Evolutionary conservation across 139 green algal species (phyloP).

Genomic region (Closterium sp.): DNA sequence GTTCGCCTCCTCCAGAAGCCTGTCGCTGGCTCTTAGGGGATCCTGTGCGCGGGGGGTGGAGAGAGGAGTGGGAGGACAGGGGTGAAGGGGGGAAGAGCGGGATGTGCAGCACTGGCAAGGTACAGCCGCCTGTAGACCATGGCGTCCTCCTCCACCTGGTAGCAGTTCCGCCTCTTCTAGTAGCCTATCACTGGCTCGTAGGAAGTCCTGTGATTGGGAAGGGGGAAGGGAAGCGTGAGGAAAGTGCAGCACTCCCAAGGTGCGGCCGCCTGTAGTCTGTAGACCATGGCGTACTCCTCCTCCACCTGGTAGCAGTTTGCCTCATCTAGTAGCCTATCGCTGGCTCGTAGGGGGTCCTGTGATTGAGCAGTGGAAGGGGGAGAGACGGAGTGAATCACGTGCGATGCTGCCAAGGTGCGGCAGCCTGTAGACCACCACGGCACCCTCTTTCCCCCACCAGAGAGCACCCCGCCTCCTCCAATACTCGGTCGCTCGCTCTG

Average conservation of each 20-base stretch:
- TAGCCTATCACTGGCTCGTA: constrained; percentile 8
- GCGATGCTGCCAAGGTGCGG: too few relatives aligned
- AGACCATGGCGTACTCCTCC: not conserved
- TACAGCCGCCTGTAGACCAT: constrained; percentile 36
- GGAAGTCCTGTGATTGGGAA: not conserved
- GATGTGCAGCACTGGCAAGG: constrained; percentile 2
- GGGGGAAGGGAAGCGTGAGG: not conserved
- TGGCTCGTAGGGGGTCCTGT: constrained; percentile 35
- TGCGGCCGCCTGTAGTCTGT: not conserved
- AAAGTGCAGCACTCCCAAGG: not conserved
- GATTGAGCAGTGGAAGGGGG: not conserved
- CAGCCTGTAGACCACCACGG: too few relatives aligned
- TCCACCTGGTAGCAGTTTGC: not conserved
- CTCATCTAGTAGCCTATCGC: constrained; percentile 9
- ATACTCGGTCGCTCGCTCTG: too few relatives aligned
- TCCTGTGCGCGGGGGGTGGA: constrained; percentile 5
- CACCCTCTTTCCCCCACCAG: too few relatives aligned
- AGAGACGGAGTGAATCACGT: not conserved
- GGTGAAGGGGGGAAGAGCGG: not conserved
- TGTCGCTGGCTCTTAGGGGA: constrained; percentile 33
- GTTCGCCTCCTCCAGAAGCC: not conserved
- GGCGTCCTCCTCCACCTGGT: constrained; percentile 22
- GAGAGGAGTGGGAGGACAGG: not conserved
- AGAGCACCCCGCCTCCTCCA: too few relatives aligned
- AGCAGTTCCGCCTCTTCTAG: not conserved